Conservation (phyloP, 306 rosid genomes). For the Glycine soja region DNA sequence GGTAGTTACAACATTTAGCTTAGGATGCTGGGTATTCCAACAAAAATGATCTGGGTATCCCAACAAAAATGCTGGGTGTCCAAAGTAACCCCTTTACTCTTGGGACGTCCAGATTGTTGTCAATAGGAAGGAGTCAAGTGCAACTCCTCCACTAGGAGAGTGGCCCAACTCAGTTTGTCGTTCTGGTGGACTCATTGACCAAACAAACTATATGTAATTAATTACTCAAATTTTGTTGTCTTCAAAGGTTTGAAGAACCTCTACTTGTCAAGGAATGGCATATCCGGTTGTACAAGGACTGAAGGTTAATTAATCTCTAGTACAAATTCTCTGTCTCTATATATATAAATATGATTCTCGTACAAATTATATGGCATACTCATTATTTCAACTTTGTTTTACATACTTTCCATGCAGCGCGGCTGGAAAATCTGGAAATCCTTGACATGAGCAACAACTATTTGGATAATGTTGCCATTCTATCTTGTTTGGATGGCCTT, state of each 20-base stretch:
- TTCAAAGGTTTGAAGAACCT: too few species aligned
- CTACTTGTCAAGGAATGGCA: too few species aligned
- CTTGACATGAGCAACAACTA: neutral
- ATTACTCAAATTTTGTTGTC: too few species aligned
- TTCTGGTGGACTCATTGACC: too few species aligned
- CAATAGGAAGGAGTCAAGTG: constrained; percentile 29
- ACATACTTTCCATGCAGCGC: constrained; percentile 16
- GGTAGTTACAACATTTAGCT: too few species aligned
- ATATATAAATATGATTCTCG: too few species aligned
- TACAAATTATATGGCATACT: neutral
- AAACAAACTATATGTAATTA: too few species aligned
- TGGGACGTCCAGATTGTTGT: neutral
- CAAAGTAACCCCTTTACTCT: too few species aligned
- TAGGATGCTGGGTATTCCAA: constrained; percentile 45
- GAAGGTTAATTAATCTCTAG: too few species aligned
- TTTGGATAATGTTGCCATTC: neutral
- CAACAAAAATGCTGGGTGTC: too few species aligned
- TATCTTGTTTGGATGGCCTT: neutral
- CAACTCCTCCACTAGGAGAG: neutral
- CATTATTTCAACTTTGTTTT: neutral
- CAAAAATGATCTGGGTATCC: neutral
- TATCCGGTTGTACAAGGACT: too few species aligned
- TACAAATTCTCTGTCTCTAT: too few species aligned
- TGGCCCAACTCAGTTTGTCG: neutral
- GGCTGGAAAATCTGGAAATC: constrained; percentile 26